Evolutionary conservation across 2,329 filamentous ascomycete genomes (phyloP), one percentile per base, ranked within the genome.

Genomic region (Hypocrella siamensis): DNA sequence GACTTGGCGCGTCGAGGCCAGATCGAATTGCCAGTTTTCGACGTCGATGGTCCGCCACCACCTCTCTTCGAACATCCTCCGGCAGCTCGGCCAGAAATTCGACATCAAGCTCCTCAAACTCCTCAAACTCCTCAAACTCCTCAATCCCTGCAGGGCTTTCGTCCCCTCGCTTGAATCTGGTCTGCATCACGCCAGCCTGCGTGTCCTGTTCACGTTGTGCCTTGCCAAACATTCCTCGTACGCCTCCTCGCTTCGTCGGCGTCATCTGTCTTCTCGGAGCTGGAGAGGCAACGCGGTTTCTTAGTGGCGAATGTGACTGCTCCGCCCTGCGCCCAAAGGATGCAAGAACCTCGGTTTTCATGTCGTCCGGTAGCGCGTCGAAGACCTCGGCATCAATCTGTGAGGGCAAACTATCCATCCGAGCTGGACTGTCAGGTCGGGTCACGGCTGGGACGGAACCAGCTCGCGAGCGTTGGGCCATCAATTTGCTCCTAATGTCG

Each of bases 311-410:
- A 36, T 67, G 63, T 5, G 49, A 46, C 37, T 58, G 59, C 5
- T 51, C 45, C 6, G 42, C 45, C 16, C 45, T 44, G 31, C 50
- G 50, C 32, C 58, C 52, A 46, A 93, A 93, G 21, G 79, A 75
- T 3, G 70, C 75, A 7, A 94, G 55, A 1, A 96, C 63, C 52
- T 96, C 90, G 2, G 75, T 72, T 39, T 86, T 81, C 48, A 98
- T 73, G 38, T 93, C 84, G 24, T 79, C 75, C 0, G 90, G 90
- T 1, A 98, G 61, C 1, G 81, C 82, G 26, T 77, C 70, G 39
- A 96, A 78, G 2, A 85, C 80, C 26, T 88, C 83, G 0, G 75
- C 75, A 46, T 98, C 90, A 15, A 96, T 65, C 43, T 93, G 82
- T 1, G 84, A 83, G 18, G 83, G 75, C 2, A 75, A 78, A 17